phyloP scores from a whole-genome alignment of 768 basidiomycete species.

The Agaricus bisporus region DNA sequence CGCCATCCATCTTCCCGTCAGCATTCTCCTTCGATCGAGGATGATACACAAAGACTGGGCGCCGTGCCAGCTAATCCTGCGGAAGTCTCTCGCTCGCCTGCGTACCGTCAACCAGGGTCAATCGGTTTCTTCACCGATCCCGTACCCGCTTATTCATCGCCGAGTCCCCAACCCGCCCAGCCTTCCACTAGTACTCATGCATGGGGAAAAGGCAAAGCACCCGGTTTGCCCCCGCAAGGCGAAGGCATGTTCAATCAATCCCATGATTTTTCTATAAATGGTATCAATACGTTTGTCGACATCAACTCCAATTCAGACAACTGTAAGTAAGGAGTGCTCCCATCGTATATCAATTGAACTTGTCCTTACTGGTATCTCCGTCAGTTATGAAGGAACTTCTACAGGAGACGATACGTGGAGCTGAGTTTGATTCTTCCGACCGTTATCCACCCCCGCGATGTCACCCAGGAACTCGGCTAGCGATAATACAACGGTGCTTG shows the following conservation, averaged over 20 bases:
- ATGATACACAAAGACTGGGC: too few species aligned
- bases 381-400: neutral
- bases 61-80: too few species aligned
- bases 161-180: too few species aligned
- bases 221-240: too few species aligned
- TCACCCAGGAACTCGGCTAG: conserved; percentile 14
- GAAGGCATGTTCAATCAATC: neutral
- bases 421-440: neutral
- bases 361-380: neutral
- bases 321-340: neutral
- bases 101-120: too few species aligned
- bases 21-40: too few species aligned
- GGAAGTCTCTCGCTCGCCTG: too few species aligned
- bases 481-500: conserved; percentile 7
- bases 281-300: neutral
- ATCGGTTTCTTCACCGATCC: too few species aligned
- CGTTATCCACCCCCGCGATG: conserved; percentile 11
- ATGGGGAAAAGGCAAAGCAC: too few species aligned
- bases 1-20: too few species aligned
- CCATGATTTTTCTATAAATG: neutral
- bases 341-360: neutral
- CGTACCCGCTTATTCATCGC: too few species aligned
- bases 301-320: neutral
- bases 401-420: neutral
- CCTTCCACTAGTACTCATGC: too few species aligned